Evolutionary conservation across 768 basidiomycete genomes (phyloP).

Genomic region (Dendrothele bispora): DNA sequence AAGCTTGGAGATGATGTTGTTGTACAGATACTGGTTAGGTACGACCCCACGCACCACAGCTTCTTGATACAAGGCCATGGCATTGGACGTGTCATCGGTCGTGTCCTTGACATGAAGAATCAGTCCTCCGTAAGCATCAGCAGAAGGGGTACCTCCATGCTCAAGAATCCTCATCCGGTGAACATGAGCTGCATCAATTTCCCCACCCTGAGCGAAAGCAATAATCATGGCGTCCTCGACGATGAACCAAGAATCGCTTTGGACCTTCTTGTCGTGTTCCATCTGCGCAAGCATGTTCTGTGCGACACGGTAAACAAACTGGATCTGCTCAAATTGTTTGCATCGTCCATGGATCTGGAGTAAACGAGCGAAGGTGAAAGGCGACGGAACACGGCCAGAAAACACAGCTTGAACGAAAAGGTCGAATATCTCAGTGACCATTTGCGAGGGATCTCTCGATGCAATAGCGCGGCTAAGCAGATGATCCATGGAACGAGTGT

Average conservation of each 20-base stretch:
- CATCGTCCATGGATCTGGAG: constrained; percentile 69
- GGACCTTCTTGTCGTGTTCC: constrained; percentile 43
- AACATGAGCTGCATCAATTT: constrained; percentile 75
- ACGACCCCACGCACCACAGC: constrained; percentile 63
- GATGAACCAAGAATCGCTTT: constrained; percentile 64
- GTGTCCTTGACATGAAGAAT: constrained; percentile 89
- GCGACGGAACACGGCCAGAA: constrained; percentile 54
- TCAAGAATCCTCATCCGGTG: constrained; percentile 79
- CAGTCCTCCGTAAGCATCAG: constrained; percentile 91
- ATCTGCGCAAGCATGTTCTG: constrained; percentile 58
- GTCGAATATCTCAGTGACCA: too few species aligned
- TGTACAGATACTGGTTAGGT: constrained; percentile 89
- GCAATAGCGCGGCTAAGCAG: too few species aligned
- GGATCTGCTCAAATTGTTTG: constrained; percentile 59
- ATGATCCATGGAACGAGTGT: too few species aligned
- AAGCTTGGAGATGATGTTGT: constrained; percentile 96
- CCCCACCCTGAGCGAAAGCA: constrained; percentile 78
- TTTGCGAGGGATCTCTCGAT: too few species aligned
- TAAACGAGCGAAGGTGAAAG: constrained; percentile 55
- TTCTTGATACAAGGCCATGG: constrained; percentile 82
- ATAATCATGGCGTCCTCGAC: constrained; percentile 92
- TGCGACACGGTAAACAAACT: constrained; percentile 64
- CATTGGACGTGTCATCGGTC: constrained; percentile 91
- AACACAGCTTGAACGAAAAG: too few species aligned
- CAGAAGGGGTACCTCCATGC: constrained; percentile 73